These are phyloP conservation scores for Quercus robur DNA, from an alignment of 306 rosid genomes.

Conservation along the genomic window DNA sequence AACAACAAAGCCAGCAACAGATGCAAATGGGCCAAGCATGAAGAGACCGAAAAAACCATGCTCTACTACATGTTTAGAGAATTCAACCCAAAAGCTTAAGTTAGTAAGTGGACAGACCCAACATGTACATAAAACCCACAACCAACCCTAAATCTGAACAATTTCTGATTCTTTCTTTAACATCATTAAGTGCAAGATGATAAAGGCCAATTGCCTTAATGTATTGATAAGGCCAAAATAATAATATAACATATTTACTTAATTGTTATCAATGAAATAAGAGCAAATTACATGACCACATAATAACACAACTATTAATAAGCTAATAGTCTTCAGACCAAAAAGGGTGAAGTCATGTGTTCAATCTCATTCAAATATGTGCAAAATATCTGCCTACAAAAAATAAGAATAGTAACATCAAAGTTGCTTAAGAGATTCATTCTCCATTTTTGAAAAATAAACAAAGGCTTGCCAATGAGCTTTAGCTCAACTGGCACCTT, in stretches of 20 bases:
- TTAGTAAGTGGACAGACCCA: background rate
- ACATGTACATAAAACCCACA: background rate
- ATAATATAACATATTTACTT: constrained; percentile 17
- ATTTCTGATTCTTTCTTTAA: background rate
- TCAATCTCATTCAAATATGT: background rate
- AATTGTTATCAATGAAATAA: background rate
- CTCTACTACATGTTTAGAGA: background rate
- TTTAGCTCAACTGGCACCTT: too few relatives aligned
- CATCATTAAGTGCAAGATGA: background rate
- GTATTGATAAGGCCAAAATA: constrained; percentile 2
- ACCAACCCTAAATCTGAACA: background rate
- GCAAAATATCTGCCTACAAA: background rate
- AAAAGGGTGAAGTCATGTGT: background rate
- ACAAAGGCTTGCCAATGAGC: background rate
- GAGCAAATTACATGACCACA: background rate
- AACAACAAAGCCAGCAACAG: background rate
- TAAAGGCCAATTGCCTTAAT: background rate
- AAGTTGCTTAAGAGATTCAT: background rate
- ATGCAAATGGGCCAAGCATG: background rate
- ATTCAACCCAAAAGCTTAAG: background rate
- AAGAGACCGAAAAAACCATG: background rate
- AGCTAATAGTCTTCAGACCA: background rate
- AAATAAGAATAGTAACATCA: background rate
- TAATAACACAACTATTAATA: background rate
- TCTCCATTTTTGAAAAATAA: background rate